phyloP scores from a whole-genome alignment of 2,329 filamentous ascomycete genomes.

The Epichloe uncinata region DNA sequence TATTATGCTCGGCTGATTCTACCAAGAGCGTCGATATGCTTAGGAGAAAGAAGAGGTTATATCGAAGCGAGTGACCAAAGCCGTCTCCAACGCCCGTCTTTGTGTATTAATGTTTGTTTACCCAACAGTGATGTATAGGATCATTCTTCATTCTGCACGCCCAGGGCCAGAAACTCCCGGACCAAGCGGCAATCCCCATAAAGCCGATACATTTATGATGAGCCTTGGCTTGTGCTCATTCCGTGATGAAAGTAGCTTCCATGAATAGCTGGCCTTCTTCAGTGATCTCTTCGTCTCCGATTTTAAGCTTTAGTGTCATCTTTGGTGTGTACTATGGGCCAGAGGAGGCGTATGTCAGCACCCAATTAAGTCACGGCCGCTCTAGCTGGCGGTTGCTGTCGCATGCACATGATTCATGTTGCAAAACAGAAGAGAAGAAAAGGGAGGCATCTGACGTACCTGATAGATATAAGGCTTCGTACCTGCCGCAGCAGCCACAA shows the following conservation, averaged over 20 bases:
- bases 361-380: background rate
- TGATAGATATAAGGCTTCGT: constrained; percentile 98
- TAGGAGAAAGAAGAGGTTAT: constrained; percentile 6
- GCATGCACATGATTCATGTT: too few relatives aligned
- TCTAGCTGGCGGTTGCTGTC: background rate
- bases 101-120: constrained; percentile 6
- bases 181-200: background rate
- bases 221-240: constrained; percentile 16
- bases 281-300: constrained; percentile 63
- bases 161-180: background rate
- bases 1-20: constrained; percentile 2
- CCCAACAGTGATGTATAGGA: constrained; percentile 8
- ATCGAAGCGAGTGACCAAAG: constrained; percentile 14
- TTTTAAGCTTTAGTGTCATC: constrained; percentile 66
- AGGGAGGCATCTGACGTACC: constrained; percentile 32
- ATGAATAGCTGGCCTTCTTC: constrained; percentile 72
- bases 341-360: background rate
- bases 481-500: constrained; percentile 76
- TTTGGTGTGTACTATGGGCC: constrained; percentile 54
- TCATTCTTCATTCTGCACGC: constrained; percentile 3
- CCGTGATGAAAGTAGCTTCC: constrained; percentile 94
- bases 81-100: constrained; percentile 14
- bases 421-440: background rate
- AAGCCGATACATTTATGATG: background rate
- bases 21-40: constrained; percentile 4